phyloP scores from a whole-genome alignment of 331 rosid species.

The Pyracantha coccinea region DNA sequence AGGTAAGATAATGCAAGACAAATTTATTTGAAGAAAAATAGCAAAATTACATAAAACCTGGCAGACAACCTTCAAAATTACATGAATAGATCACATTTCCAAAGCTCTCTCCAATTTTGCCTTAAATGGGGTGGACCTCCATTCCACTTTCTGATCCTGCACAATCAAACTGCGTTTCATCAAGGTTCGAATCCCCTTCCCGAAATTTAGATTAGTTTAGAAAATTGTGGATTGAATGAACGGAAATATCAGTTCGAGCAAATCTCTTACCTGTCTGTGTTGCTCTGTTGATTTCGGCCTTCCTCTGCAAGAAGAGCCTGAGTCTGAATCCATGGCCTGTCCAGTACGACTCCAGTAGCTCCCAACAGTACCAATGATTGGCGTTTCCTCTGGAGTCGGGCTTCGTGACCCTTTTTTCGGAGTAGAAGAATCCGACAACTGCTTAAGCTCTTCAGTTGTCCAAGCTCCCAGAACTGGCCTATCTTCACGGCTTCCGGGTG shows the following conservation, averaged over 20 bases:
- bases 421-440: constrained; percentile 24
- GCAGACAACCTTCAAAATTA: neutral
- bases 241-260: too few species aligned
- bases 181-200: too few species aligned
- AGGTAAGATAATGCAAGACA: neutral
- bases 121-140: constrained; percentile 27
- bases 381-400: constrained; percentile 40
- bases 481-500: constrained; percentile 31
- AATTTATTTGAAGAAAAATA: neutral
- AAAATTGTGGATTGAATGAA: too few species aligned
- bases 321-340: constrained; percentile 30
- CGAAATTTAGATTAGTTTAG: too few species aligned
- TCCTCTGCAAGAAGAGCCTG: constrained; percentile 17
- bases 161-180: neutral
- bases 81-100: constrained; percentile 13
- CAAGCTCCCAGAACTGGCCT: constrained; percentile 61
- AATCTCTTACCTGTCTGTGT: constrained; percentile 3
- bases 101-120: constrained; percentile 32
- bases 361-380: constrained; percentile 66
- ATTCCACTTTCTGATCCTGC: constrained; percentile 29
- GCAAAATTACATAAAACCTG: neutral
- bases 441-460: constrained; percentile 40
- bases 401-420: constrained; percentile 29
- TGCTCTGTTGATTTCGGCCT: constrained; percentile 3
- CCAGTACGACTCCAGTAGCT: constrained; percentile 67